Evolutionary conservation across 169 alveolate genomes (phyloP).

Genomic region (Plasmodium fragile): DNA sequence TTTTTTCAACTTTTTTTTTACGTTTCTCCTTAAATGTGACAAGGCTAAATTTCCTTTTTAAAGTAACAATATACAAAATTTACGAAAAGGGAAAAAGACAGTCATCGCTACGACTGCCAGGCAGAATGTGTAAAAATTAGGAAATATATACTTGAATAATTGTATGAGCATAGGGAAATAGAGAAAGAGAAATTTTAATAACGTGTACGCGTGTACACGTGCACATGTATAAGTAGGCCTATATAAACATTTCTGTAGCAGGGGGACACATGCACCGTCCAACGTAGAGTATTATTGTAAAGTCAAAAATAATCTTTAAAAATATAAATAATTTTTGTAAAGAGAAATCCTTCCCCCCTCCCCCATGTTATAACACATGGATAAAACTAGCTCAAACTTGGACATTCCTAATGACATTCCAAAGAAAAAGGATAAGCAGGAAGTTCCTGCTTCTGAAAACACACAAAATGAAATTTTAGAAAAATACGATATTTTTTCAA

Average conservation of each 20-base stretch:
- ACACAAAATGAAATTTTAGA: slow-evolving; percentile 69
- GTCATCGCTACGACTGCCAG: background rate
- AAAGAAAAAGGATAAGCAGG: slow-evolving; percentile 38
- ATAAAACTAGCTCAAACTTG: background rate
- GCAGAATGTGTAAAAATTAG: background rate
- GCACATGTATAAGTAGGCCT: background rate
- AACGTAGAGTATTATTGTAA: background rate
- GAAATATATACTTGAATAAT: background rate
- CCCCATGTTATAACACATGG: slow-evolving; percentile 39
- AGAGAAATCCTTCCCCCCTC: background rate
- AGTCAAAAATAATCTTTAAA: background rate
- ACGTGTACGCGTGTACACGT: background rate
- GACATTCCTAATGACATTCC: slow-evolving; percentile 8
- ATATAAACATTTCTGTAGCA: background rate
- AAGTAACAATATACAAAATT: background rate
- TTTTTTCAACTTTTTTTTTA: slow-evolving; percentile 9
- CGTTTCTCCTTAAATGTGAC: background rate
- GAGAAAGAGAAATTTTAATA: background rate
- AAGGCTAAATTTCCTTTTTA: background rate
- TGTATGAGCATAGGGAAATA: background rate
- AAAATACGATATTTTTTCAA: slow-evolving; percentile 66
- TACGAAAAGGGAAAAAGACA: background rate
- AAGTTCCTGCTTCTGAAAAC: slow-evolving; percentile 8
- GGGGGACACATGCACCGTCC: background rate
- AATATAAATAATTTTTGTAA: background rate